These are phyloP conservation scores for Psilocybe tampanensis DNA, from an alignment of 768 basidiomycete species.

Conservation along the genomic window DNA sequence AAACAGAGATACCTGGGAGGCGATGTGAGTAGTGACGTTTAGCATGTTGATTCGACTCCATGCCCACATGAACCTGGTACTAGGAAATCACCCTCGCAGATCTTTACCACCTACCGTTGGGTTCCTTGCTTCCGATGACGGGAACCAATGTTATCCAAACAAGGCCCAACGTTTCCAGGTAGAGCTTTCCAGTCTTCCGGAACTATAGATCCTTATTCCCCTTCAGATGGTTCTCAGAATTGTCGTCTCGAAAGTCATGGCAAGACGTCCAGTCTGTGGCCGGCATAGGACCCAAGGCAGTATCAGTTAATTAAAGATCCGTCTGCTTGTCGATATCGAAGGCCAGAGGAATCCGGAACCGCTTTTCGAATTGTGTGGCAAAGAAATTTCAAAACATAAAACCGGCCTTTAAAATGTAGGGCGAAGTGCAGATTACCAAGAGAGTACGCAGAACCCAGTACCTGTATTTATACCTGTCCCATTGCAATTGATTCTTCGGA, in stretches of 20 bases:
- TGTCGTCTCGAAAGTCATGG: constrained; percentile 50
- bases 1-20: constrained; percentile 61
- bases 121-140: constrained; percentile 18
- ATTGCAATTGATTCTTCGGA: neutral
- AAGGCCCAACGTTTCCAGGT: constrained; percentile 47
- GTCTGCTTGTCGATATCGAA: no score
- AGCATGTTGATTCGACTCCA: neutral
- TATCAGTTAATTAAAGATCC: neutral
- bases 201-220: neutral
- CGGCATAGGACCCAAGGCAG: neutral
- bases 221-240: constrained; percentile 53
- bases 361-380: no score
- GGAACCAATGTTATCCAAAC: constrained; percentile 30
- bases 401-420: no score
- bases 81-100: constrained; percentile 49
- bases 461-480: neutral
- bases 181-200: neutral
- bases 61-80: neutral
- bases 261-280: constrained; percentile 15
- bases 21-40: constrained; percentile 36
- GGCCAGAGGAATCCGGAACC: no score
- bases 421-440: no score
- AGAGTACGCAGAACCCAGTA: neutral
- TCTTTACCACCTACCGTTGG: constrained; percentile 45
- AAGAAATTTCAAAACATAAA: no score